Percentiles rank a stretch among this genome's conserved stretches.
These are phyloP conservation scores for Silene uniflora DNA, from an alignment of 148 eudicot genomes.

Conservation along the genomic window DNA sequence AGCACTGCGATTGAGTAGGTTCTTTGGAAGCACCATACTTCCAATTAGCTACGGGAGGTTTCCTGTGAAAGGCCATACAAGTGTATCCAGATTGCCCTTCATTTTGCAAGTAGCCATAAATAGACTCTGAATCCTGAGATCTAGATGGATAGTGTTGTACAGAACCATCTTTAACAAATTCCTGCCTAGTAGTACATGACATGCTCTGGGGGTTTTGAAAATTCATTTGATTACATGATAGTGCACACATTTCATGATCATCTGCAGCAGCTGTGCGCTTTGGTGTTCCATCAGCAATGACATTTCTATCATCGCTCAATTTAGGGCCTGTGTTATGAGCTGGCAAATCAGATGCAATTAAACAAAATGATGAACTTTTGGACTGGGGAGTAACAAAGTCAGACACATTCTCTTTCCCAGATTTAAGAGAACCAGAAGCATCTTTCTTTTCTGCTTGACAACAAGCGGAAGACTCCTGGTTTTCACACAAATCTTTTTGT, in stretches of 20 bases:
- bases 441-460: conserved; percentile 13
- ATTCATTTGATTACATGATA: conserved; percentile 11
- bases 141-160: conserved; percentile 17
- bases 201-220: conserved; percentile 20
- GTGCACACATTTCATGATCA: conserved; percentile 15
- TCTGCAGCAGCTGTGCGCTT: conserved; percentile 16
- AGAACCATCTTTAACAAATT: conserved; percentile 16
- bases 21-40: conserved; percentile 26
- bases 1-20: conserved; percentile 5
- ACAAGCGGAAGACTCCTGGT: conserved; percentile 5
- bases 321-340: conserved; percentile 16
- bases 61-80: conserved; percentile 49
- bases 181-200: conserved; percentile 18
- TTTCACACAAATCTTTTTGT: conserved; percentile 25
- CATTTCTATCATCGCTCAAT: conserved; percentile 7
- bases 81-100: conserved; percentile 23
- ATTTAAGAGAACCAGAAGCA: conserved; percentile 9
- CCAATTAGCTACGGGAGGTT: conserved; percentile 46
- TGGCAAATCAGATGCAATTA: conserved; percentile 4
- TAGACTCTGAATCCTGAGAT: conserved; percentile 15
- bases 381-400: neutral
- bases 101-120: conserved; percentile 22
- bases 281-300: conserved; percentile 18
- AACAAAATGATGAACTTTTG: conserved; percentile 13
- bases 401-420: neutral